Base-by-base conservation (phyloP, 495 filamentous ascomycete species). In the Friedmanniomyces endolithicus region DNA sequence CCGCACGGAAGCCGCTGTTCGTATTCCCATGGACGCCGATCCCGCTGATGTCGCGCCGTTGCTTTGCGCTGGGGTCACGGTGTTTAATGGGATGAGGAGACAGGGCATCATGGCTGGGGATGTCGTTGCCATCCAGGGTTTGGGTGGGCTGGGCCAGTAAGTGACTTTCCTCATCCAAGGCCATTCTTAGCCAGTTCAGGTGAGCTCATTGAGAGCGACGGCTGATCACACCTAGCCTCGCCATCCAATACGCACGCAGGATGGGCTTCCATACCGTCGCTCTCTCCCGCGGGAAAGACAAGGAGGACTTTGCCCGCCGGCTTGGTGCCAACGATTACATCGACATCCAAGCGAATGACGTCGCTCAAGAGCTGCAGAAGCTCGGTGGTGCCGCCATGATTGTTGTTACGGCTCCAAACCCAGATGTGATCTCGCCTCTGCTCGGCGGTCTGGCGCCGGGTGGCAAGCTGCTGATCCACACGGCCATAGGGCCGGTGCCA, bases 31-130 rank as follows among this genome's bases (percentile, higher is more conserved):
- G 6, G 69, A 78, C 45, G 67, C 78, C 29, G 72, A 82, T 59
- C 73, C 82, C 0, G 80, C 75, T 11, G 70, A 79, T 56, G 78
- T 74, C 52, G 82, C 83, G 0, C 82, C 84, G 0, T 74, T 86
- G 14, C 76, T 88, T 20, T 87, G 84, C 67, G 83, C 84, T 1
- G 84, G 83, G 47, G 75, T 86, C 45, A 85, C 82, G 24, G 78
- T 82, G 34, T 88, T 86, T 76, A 86, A 86, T 69, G 74, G 74
- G 6, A 80, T 88, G 44, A 77, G 83, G 22, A 74, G 77, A 43
- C 75, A 81, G 72, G 68, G 77, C 39, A 69, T 86, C 40, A 61
- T 70, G 16, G 69, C 72, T 0, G 83, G 83, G 29, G 74, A 73
- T 34, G 68, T 73, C 0, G 81, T 88, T 8, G 82, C 78, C 19